Evolutionary conservation across 345 rosid species (phyloP), one percentile per base, ranked within the genome.

Genomic region (Mallotus nudiflorus): DNA sequence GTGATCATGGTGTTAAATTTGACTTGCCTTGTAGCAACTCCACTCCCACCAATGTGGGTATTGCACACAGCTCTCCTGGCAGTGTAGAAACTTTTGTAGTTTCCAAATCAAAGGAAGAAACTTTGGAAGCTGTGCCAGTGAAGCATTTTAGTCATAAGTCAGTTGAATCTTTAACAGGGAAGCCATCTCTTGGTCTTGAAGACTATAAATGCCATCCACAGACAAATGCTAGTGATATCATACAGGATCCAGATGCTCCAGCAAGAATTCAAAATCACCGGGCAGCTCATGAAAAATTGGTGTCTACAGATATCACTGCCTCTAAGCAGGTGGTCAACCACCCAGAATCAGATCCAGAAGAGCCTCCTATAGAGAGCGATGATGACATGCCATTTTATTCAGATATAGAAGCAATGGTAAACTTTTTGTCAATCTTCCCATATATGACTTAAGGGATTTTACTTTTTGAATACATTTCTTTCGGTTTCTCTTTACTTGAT

Each of bases 341-440:
- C 75, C 58, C 84, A 58, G 22, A 67, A 46, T 28, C 55, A 19
- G 85, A 85, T 65, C 75, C 72, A 62, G 87, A 85, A 62, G 87
- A 80, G 71, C 71, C 51, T 61, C 66, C 73, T n/a, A 33, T 83
- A 67, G 93, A 85, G 76, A 86, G 89, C 77, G 97, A 87, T 74
- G 93, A 87, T 15, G 91, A 90, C 63, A 74, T 88, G 39, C 93
- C 98, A 63, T 85, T 72, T 58, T 90, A 69, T 81, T 88, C 91
- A 58, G 96, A 88, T 70, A 79, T 91, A 27, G 98, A 94, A 82
- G 88, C 96, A 48, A 91, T 94, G 97, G 98, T 91, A 85, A 65
- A 16, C 65, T 22, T 44, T 76, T 27, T 67, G 51, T 48, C 54
- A 10, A 25, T 31, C 59, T 63, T 66, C 55, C 49, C 18, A 45